Conservation (phyloP, 768 basidiomycete genomes). For the Russula emetica region DNA sequence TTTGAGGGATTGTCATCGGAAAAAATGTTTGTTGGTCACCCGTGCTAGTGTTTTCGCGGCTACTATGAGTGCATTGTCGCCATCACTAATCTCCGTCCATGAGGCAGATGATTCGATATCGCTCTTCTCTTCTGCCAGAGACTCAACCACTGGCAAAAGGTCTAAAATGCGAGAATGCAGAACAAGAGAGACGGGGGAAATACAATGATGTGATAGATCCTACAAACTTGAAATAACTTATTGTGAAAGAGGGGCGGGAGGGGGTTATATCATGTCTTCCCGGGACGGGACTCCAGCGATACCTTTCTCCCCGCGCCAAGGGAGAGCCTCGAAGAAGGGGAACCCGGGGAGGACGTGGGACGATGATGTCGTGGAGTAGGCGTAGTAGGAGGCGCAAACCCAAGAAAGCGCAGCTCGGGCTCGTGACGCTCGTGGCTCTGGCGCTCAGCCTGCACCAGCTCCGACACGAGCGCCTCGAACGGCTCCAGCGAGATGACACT, state of each 20-base stretch:
- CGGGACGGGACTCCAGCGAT: background rate
- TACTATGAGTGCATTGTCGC: too few species aligned
- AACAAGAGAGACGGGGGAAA: too few species aligned
- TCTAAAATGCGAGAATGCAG: too few species aligned
- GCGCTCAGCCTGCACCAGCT: slow-evolving; percentile 22
- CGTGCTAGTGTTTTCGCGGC: too few species aligned
- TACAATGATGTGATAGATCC: background rate
- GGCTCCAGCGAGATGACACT: slow-evolving; percentile 34
- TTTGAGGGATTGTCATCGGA: too few species aligned
- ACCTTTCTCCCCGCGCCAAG: background rate
- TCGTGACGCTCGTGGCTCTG: slow-evolving; percentile 14
- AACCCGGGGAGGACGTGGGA: slow-evolving; percentile 3
- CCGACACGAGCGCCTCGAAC: slow-evolving; percentile 36
- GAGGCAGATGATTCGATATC: too few species aligned
- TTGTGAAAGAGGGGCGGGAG: too few species aligned
- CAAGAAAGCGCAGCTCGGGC: slow-evolving; percentile 25
- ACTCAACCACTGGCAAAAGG: too few species aligned
- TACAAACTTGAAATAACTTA: background rate
- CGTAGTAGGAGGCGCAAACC: slow-evolving; percentile 6
- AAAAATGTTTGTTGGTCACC: too few species aligned
- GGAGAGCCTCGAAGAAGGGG: background rate
- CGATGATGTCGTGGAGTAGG: background rate
- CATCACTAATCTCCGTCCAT: too few species aligned
- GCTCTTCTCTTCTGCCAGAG: too few species aligned
- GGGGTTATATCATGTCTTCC: background rate